These are phyloP conservation scores for Candida insectorum DNA, from an alignment of 805 yeast genomes.

Conservation along the genomic window DNA sequence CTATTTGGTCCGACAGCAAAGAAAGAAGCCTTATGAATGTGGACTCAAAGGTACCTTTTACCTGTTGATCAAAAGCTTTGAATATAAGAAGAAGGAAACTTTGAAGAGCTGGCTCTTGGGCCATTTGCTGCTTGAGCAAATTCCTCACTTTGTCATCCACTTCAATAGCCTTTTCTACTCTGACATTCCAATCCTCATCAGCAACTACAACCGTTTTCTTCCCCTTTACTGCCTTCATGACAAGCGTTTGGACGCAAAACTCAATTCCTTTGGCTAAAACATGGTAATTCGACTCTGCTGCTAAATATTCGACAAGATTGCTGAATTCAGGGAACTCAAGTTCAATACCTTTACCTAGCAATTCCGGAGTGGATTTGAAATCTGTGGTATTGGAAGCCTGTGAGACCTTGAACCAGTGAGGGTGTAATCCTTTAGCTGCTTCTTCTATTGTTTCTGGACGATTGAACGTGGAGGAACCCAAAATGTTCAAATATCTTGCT, in stretches of 20 bases:
- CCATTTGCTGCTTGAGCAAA: slow-evolving; percentile 20
- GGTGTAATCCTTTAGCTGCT: slow-evolving; percentile 75
- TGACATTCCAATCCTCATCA: slow-evolving; percentile 72
- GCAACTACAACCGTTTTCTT: slow-evolving; percentile 53
- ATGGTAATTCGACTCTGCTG: slow-evolving; percentile 12
- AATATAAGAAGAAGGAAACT: slow-evolving; percentile 27
- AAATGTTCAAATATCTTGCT: slow-evolving; percentile 63
- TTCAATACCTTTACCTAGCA: slow-evolving; percentile 38
- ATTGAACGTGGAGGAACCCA: slow-evolving; percentile 57
- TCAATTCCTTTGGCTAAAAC: slow-evolving; percentile 19
- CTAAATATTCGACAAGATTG: slow-evolving; percentile 33
- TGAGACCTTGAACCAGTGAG: slow-evolving; percentile 67
- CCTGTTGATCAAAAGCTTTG: slow-evolving; percentile 29
- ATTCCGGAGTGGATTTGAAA: slow-evolving; percentile 42
- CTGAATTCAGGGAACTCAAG: slow-evolving; percentile 55
- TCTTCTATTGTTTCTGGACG: slow-evolving; percentile 77
- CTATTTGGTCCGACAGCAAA: slow-evolving; percentile 24
- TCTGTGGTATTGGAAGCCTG: slow-evolving; percentile 42
- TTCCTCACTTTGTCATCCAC: slow-evolving; percentile 51
- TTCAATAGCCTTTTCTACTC: slow-evolving; percentile 67
- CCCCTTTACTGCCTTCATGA: slow-evolving; percentile 59
- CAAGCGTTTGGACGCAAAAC: slow-evolving; percentile 57
- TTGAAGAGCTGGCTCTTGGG: slow-evolving; percentile 10
- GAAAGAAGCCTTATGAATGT: slow-evolving; percentile 31
- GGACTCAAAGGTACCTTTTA: slow-evolving; percentile 32